Evolutionary conservation across 495 filamentous ascomycete genomes (phyloP).

Genomic region (Astrothelium macrocarpum): DNA sequence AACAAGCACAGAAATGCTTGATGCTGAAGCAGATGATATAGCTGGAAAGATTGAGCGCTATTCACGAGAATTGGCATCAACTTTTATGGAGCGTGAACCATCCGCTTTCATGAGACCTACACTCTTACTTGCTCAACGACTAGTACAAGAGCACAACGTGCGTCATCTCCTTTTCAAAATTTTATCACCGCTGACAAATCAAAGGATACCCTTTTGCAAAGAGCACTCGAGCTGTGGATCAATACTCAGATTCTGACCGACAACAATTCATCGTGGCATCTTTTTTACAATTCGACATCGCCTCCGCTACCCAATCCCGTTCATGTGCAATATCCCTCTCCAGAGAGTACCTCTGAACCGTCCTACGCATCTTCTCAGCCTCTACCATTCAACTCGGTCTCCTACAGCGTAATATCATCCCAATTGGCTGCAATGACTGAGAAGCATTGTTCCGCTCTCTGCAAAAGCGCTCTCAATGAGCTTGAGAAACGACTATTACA

Average conservation of each 20-base stretch:
- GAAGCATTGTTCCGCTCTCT: constrained; percentile 55
- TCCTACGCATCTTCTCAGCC: constrained; percentile 1
- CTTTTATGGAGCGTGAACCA: constrained; percentile 54
- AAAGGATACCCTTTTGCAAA: constrained; percentile 42
- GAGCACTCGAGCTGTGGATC: constrained; percentile 66
- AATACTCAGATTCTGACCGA: constrained; percentile 63
- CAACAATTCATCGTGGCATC: constrained; percentile 55
- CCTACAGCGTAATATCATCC: constrained; percentile 47
- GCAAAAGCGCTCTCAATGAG: constrained; percentile 61
- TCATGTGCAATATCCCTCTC: constrained; percentile 30
- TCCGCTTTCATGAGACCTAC: constrained; percentile 62
- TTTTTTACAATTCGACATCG: constrained; percentile 43
- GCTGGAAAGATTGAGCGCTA: constrained; percentile 59
- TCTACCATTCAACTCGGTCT: constrained; percentile 19
- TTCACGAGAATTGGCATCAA: constrained; percentile 51
- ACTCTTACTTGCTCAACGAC: constrained; percentile 46
- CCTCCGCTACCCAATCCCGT: constrained; percentile 35
- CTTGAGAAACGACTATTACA: constrained; percentile 66
- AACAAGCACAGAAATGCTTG: constrained; percentile 1
- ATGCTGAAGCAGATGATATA: constrained; percentile 55
- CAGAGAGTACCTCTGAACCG: background rate
- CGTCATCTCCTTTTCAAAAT: background rate
- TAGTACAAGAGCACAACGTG: constrained; percentile 47
- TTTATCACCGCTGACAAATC: background rate
- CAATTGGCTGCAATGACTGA: constrained; percentile 69